Percentiles rank a stretch among this genome's conserved stretches.
phyloP scores from a whole-genome alignment of 495 filamentous ascomycete species.

The Annulohypoxylon moriforme region DNA sequence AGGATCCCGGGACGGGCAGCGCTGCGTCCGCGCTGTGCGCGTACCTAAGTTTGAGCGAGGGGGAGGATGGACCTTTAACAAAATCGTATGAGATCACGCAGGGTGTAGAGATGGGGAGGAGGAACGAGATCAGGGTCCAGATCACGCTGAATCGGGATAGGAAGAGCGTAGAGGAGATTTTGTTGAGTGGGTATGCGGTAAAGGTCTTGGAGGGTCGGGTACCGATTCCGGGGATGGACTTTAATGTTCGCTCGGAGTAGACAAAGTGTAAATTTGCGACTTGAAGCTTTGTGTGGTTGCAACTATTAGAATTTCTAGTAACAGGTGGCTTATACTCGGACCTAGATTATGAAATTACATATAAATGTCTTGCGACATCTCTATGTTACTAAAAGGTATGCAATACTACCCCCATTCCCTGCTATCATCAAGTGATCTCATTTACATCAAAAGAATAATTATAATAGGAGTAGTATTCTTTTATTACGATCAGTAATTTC shows the following conservation, averaged over 20 bases:
- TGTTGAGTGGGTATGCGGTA: conserved; percentile 16
- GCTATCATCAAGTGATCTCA: no score
- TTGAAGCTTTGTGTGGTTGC: no score
- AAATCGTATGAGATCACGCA: conserved; percentile 67
- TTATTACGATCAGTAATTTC: conserved; percentile 2
- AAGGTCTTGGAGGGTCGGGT: conserved; percentile 21
- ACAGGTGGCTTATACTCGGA: no score
- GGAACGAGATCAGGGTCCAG: conserved; percentile 63
- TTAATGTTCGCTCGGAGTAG: neutral
- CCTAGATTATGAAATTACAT: neutral
- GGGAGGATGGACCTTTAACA: conserved; percentile 45
- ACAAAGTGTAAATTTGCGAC: no score
- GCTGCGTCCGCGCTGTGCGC: conserved; percentile 65
- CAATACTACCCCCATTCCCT: neutral
- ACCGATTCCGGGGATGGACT: conserved; percentile 2
- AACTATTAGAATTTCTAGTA: no score
- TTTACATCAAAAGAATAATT: neutral
- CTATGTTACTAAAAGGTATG: neutral
- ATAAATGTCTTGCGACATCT: neutral
- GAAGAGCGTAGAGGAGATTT: neutral
- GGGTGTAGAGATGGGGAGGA: conserved; percentile 79
- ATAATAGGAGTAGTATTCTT: conserved; percentile 15
- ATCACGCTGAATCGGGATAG: conserved; percentile 38
- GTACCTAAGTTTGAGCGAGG: conserved; percentile 60
- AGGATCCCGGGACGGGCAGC: conserved; percentile 75